Conservation (phyloP, 805 yeast species). For the Pichia occidentalis region DNA sequence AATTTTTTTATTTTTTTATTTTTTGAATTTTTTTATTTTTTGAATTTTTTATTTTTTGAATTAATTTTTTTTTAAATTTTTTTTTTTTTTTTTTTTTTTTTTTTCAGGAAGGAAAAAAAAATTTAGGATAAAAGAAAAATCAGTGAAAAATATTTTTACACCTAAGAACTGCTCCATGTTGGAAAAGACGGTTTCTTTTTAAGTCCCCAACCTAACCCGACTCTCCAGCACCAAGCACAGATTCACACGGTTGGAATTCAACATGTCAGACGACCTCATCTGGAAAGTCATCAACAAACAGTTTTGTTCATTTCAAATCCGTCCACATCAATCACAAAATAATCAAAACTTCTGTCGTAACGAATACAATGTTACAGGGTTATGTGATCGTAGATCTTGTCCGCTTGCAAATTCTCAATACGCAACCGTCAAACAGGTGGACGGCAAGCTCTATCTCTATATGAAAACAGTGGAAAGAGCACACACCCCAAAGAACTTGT, state of each 20-base stretch:
- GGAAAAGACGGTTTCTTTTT: too few relatives aligned
- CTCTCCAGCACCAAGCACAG: background rate
- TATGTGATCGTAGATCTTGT: slow-evolving; percentile 89
- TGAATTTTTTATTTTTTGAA: background rate
- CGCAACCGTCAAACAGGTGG: slow-evolving; percentile 78
- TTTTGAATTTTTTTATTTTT: background rate
- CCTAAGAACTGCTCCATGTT: too few relatives aligned
- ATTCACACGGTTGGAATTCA: too few relatives aligned
- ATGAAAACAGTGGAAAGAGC: slow-evolving; percentile 98
- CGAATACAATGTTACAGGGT: slow-evolving; percentile 92
- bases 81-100: too few relatives aligned
- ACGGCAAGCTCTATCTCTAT: slow-evolving; percentile 75
- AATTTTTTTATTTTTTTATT: background rate
- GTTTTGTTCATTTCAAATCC: slow-evolving; percentile 87
- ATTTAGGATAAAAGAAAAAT: too few relatives aligned
- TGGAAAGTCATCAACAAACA: slow-evolving; percentile 97
- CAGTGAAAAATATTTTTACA: too few relatives aligned
- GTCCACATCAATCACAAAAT: slow-evolving; percentile 58
- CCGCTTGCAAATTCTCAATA: slow-evolving; percentile 92
- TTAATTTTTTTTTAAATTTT: background rate
- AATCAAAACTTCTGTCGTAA: slow-evolving; percentile 92
- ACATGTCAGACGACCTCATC: slow-evolving; percentile 49
- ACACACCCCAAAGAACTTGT: slow-evolving; percentile 85
- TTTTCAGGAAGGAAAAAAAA: too few relatives aligned
- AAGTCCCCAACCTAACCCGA: background rate